Evolutionary conservation across 345 rosid species (phyloP).

Genomic region (Ailanthus altissimus): DNA sequence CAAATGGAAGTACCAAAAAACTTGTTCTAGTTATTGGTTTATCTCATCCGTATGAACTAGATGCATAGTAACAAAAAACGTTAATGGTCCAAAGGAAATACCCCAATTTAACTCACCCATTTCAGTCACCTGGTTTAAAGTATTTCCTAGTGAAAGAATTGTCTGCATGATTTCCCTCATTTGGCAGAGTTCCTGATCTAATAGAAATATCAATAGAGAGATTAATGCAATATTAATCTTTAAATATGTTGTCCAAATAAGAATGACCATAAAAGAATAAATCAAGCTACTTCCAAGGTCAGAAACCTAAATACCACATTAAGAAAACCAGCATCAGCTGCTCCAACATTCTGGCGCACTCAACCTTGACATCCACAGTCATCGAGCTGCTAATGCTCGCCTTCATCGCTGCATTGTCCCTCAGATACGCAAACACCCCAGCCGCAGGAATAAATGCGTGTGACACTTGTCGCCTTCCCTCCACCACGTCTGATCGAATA

Average conservation of each 20-base stretch:
- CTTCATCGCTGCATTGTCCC: constrained; percentile 76
- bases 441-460: constrained; percentile 91
- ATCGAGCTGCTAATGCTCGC: constrained; percentile 71
- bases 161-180: constrained; percentile 93
- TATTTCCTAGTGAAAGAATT: constrained; percentile 87
- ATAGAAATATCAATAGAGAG: constrained; percentile 20
- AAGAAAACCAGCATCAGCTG: constrained; percentile 55
- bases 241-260: constrained; percentile 4
- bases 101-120: constrained; percentile 64
- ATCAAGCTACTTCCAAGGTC: constrained; percentile 71
- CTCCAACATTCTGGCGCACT: constrained; percentile 94
- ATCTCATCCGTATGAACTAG: not conserved
- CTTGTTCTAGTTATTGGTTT: not conserved
- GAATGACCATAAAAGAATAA: not conserved
- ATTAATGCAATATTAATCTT: constrained; percentile 3
- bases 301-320: constrained; percentile 52
- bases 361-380: constrained; percentile 81
- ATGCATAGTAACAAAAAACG: not conserved
- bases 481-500: constrained; percentile 71
- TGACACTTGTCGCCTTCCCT: constrained; percentile 82
- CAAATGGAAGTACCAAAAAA: not conserved
- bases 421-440: constrained; percentile 71
- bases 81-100: not conserved
- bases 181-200: constrained; percentile 71
- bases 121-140: constrained; percentile 93